Base-by-base conservation (phyloP, 2,329 filamentous ascomycete species). In the Hymenoscyphus linearis region DNA sequence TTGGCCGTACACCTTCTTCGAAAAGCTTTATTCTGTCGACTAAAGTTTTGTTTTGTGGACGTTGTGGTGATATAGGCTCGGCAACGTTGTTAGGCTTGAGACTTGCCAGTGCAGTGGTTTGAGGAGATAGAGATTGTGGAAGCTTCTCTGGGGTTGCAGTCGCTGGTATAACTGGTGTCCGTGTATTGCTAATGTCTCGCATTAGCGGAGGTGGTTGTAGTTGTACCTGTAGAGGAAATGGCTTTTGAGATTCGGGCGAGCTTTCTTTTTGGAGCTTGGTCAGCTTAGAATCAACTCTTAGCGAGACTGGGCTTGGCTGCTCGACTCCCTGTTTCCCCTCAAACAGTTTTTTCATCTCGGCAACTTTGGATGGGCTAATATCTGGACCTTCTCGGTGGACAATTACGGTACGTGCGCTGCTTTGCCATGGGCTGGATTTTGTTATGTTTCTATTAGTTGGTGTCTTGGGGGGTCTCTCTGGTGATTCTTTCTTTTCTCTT, bases 1-100 rank as follows among this genome's bases (percentile, higher is more conserved):
- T 59, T 12, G 35, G 27, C 1, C 53, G 35, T 16, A 14, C 54
- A 16, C 60, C 61, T 1, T 36, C 57, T 52, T 71, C 69, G 36
- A 71, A 71, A 1, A 68, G 60, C 27, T 66, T 68, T 12, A 72
- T 58, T 52, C 63, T 68, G 26, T 71, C 69, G 18, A 53, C 66
- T 37, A 71, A 67, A 7, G 57, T n/a, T 10, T 63, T 60, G 40
- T 62, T 67, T 16, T 58, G 65, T 22, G 53, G n/a, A 36, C 35
- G 56, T 5, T 58, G 62, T 57, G 25, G n/a, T n/a, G 35, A 37
- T 26, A 12, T 13, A 22, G 22, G 22, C 14, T 25, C 35, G 22
- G 25, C 25, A 1, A 47, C 16, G 7, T 35, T 40, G 25, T 57
- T 26, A 22, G 16, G 13, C 25, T 40, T 25, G 18, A 18, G 44